Evolutionary conservation across 805 yeast genomes (phyloP).

Genomic region (Pichia eremophila): DNA sequence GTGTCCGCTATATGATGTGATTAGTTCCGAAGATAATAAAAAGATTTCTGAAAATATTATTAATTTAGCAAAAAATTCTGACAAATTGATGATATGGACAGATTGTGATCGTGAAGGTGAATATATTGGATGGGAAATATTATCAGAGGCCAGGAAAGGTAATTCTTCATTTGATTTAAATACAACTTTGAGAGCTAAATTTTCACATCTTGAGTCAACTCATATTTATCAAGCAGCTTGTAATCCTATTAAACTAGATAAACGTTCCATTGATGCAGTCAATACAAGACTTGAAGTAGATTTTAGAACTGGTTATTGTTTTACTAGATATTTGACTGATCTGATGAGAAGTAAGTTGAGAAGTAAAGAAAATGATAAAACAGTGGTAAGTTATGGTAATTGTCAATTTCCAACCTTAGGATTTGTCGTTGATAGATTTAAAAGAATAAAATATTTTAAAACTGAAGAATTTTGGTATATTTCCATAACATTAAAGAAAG

Average conservation of each 20-base stretch:
- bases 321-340: slow-evolving; percentile 71
- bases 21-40: slow-evolving; percentile 20
- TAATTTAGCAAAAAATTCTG: slow-evolving; percentile 50
- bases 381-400: slow-evolving; percentile 66
- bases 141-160: slow-evolving; percentile 51
- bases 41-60: slow-evolving; percentile 55
- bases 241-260: slow-evolving; percentile 54
- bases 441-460: slow-evolving; percentile 58
- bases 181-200: slow-evolving; percentile 63
- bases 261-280: slow-evolving; percentile 73
- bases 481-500: slow-evolving; percentile 36
- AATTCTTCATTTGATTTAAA: slow-evolving; percentile 39
- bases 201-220: slow-evolving; percentile 73
- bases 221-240: slow-evolving; percentile 73
- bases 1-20: slow-evolving; percentile 37
- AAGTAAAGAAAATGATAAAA: slow-evolving; percentile 9
- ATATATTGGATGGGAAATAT: slow-evolving; percentile 78
- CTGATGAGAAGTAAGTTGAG: slow-evolving; percentile 13
- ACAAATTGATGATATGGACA: slow-evolving; percentile 85
- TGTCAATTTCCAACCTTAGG: slow-evolving; percentile 98
- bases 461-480: slow-evolving; percentile 80
- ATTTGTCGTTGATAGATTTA: slow-evolving; percentile 86
- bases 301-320: slow-evolving; percentile 78
- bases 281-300: slow-evolving; percentile 80
- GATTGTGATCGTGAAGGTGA: slow-evolving; percentile 98